Evolutionary conservation across 176 grass and related monocot genomes (phyloP), one percentile per base, ranked within the genome.

Genomic region (Calamus simplicifolius): DNA sequence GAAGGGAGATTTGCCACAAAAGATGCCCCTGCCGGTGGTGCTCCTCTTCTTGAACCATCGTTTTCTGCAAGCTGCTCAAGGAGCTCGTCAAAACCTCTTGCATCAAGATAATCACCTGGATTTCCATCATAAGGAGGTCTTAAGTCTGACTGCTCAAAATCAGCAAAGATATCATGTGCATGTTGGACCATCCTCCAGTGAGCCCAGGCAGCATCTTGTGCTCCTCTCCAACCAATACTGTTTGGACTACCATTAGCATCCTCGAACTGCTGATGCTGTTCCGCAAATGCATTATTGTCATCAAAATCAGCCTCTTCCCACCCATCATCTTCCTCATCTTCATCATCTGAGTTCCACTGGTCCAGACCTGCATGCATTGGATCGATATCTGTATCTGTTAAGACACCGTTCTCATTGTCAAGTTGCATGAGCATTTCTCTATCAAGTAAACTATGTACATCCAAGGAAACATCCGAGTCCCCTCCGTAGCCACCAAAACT

Each of bases 21-120:
- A 16, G 76, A 82, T 72, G 59, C 62, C 5, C 79, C 73, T 61
- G 92, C 79, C 60, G 91, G 80, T 66, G 83, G 79, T 77, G 91
- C 72, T n/a, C 92, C 87, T 77, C 78, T 90, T 72, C 74, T 82
- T 14, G 70, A 68, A 73, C 19, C 71, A 27, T 80, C 79, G 59
- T 80, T 63, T 50, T 87, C 79, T n/a, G 78, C 87, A 76, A 97
- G 75, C 38, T 80, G 83, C 19, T 97, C 87, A 28, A 97, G 80
- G 56, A 91, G 66, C 54, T 84, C 82, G 51, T 88, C 87, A 18
- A 91, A 88, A 18, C 77, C 77, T 49, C 69, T 79, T 51, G 80
- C 67, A 75, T 88, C 78, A 69, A 90, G 83, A 74, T 87, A 96
- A 63, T 97, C 87, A 58, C 48, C 80, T 59, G 75, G 84, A 48